These are phyloP conservation scores for Raddia guianensis DNA, from an alignment of 176 grass and related monocot genomes.

Conservation along the genomic window DNA sequence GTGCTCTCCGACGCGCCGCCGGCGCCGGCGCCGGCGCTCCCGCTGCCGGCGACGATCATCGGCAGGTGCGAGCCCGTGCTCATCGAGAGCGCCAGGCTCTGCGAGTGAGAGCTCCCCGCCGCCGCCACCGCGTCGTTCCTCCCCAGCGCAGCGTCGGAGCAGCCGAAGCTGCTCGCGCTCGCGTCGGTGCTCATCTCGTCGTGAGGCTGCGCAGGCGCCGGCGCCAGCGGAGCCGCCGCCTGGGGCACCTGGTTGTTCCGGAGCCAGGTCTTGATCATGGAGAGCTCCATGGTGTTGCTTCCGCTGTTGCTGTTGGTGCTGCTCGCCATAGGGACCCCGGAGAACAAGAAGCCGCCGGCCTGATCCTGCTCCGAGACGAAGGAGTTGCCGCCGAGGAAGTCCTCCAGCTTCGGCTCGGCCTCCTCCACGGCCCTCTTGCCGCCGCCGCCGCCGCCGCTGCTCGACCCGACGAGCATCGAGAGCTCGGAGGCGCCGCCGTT, in stretches of 20 bases:
- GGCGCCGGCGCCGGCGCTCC: conserved; percentile 34
- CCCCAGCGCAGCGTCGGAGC: conserved; percentile 38
- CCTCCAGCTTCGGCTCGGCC: conserved; percentile 85
- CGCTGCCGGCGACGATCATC: conserved; percentile 18
- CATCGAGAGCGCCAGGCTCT: conserved; percentile 88
- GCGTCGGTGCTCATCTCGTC: conserved; percentile 65
- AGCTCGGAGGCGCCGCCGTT: conserved; percentile 74
- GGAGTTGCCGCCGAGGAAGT: conserved; percentile 89
- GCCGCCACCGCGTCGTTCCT: conserved; percentile 40
- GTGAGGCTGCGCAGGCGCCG: background rate
- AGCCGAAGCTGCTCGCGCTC: conserved; percentile 57
- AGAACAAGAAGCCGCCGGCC: conserved; percentile 60
- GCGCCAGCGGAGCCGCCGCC: background rate
- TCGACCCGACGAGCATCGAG: conserved; percentile 92
- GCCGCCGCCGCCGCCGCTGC: conserved; percentile 48
- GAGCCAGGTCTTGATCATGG: conserved; percentile 95
- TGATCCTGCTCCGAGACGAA: conserved; percentile 82
- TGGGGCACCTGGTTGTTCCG: conserved; percentile 59
- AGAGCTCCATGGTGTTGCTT: conserved; percentile 79
- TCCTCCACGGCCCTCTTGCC: conserved; percentile 48
- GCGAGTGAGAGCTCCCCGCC: conserved; percentile 30
- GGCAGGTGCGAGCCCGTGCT: conserved; percentile 80
- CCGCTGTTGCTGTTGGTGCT: conserved; percentile 44
- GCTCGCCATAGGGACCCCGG: conserved; percentile 46
- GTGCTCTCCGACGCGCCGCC: conserved; percentile 53